A percentile compares a stretch with the other conserved stretches of the same genome.
Conservation (phyloP, 2,329 filamentous ascomycete species). For the Pyrenochaeta sp. region DNA sequence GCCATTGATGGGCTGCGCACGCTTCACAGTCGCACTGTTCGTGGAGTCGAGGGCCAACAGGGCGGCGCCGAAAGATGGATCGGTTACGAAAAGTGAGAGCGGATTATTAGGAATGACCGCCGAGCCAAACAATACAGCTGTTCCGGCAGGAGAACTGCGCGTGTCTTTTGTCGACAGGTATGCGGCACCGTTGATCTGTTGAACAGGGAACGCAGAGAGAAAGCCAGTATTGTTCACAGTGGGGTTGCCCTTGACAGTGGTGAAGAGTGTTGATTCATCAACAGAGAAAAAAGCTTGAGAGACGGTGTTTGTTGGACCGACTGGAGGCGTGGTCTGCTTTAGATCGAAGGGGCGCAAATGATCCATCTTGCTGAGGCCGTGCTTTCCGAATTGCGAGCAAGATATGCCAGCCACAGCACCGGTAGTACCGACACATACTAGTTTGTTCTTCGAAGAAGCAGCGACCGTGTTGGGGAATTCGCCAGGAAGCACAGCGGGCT, state of each 20-base stretch:
- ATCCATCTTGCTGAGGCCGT: conserved; percentile 47
- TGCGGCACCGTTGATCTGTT: not conserved
- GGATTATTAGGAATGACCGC: conserved; percentile 54
- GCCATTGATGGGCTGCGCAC: conserved; percentile 53
- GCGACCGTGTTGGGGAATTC: conserved; percentile 53
- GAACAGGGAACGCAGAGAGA: conserved; percentile 61
- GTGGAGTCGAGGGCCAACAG: conserved; percentile 56
- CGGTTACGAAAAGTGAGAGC: conserved; percentile 60
- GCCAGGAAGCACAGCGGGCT: conserved; percentile 45
- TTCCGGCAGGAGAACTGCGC: conserved; percentile 61
- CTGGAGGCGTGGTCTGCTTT: conserved; percentile 65
- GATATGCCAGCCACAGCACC: conserved; percentile 49
- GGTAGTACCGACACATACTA: conserved; percentile 51
- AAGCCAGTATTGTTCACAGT: conserved; percentile 65
- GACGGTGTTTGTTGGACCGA: conserved; percentile 66
- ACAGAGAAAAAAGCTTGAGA: conserved; percentile 68
- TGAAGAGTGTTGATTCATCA: conserved; percentile 62
- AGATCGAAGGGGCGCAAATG: conserved; percentile 56
- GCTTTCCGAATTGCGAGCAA: conserved; percentile 42
- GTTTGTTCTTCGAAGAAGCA: conserved; percentile 45
- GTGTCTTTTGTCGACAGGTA: conserved; percentile 29
- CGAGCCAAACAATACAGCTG: conserved; percentile 66
- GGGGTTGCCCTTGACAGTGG: conserved; percentile 69
- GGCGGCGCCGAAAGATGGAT: conserved; percentile 66
- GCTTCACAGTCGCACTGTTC: conserved; percentile 47